Evolutionary conservation across 768 basidiomycete species (phyloP), one percentile per base, ranked within the genome.

Genomic region (Lactifluus piperatus): DNA sequence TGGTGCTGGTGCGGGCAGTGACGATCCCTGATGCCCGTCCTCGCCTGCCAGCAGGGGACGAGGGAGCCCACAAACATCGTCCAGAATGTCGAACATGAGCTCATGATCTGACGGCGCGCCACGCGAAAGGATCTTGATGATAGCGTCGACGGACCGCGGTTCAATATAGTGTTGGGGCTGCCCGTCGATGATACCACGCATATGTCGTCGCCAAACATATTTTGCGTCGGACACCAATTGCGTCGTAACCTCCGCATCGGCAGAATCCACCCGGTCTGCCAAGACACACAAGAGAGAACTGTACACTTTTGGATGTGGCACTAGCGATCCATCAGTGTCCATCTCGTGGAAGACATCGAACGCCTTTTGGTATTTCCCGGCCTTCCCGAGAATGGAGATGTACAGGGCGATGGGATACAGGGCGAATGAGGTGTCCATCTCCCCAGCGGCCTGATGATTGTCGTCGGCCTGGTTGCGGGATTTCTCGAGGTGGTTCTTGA

Each of bases 261-360:
- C 65, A 24, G 62, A 56, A 56, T 68, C 67, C 47, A 68, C 57
- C 14, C 65, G 72, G 62, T 46, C 70, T 65, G 54, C 77, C 66
- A 69, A 68, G 48, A 81, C 80, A 45, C 76, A 75, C 66, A 93
- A 79, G 73, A 92, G 80, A 49, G 80, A 79, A 8, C 85, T 81
- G 69, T 80, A 91, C 24, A 87, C 73, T 62, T 77, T 76, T 51
- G 76, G 75, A 63, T 84, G 75, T 4, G 89, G 81, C 0, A 81
- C 75, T n/a, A 83, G 67, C 3, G 79, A 80, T 8, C 87, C 88
- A 3, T 81, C 76, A n/a, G 76, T 66, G 55, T 84, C 82, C 68
- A 92, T 71, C 14, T 76, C 76, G 62, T 87, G 81, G 71, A 83
- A 91, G 50, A 91, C 81, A 60, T 91, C 87, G 63, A 89, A 88